Evolutionary conservation across 805 yeast species (phyloP), one percentile per base, ranked within the genome.

Genomic region (Wickerhamomyces subpelliculosus): DNA sequence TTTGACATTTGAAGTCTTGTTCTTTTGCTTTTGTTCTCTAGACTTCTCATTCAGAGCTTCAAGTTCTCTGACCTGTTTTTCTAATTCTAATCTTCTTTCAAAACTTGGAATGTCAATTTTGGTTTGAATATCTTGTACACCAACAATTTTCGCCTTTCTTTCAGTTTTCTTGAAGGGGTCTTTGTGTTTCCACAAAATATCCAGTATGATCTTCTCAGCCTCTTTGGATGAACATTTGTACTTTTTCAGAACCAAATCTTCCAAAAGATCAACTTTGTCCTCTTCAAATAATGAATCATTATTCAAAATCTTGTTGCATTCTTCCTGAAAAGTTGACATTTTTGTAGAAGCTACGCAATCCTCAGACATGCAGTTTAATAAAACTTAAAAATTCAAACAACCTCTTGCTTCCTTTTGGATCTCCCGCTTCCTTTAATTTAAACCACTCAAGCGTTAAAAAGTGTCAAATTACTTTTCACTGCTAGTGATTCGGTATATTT

Each of bases 111-210:
- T 47, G 24, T 54, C 52, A 12, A 50, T 29, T 8, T 41, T 35
- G 5, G 45, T 29, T 24, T 43, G 41, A 8, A 44, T 35, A 1
- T 48, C 46, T 12, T 47, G 46, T 3, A 51, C 46, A 13, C 38
- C 46, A 1, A 58, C 48, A 2, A 59, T 50, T 20, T 47, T 44
- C 1, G 53, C 43, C 6, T 37, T 34, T 9, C 32, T 13, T 5
- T 29, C 32, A 11, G 3, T 9, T 18, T 16, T 6, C 14, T 22
- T 29, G 5, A 9, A n/a, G 9, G 60, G 59, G 18, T 62, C 67
- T 27, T 62, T 56, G 38, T 67, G 71, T 22, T 51, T 57, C 68
- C 70, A 63, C 39, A 67, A 41, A 10, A 67, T 59, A 36, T 63
- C 70, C 48, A 67, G 51, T 13, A 64, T 64, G 14, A 61, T 45